Evolutionary conservation across 495 filamentous ascomycete species (phyloP).

Genomic region (Tuber calosporum): DNA sequence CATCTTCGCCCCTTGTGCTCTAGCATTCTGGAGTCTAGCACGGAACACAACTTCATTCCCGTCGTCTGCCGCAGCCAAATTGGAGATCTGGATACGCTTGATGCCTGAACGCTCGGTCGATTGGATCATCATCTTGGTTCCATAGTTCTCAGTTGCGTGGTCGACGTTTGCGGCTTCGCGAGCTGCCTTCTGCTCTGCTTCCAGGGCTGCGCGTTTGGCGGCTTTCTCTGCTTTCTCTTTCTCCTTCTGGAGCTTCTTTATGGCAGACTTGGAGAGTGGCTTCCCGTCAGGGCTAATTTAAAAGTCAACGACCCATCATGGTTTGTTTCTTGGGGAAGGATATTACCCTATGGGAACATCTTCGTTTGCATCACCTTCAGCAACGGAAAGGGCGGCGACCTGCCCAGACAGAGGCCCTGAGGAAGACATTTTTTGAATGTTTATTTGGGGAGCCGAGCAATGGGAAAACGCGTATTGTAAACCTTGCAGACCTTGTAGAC

Average conservation of each 20-base stretch:
- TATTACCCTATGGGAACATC: slow-evolving; percentile 20
- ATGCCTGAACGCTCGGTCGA: slow-evolving; percentile 36
- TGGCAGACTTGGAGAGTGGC: slow-evolving; percentile 33
- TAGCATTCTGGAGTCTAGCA: slow-evolving; percentile 76
- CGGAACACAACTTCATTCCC: slow-evolving; percentile 73
- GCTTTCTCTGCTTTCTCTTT: slow-evolving; percentile 38
- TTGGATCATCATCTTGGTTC: slow-evolving; percentile 35
- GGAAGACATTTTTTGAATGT: slow-evolving; percentile 25
- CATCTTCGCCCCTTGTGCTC: slow-evolving; percentile 85
- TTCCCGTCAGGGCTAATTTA: slow-evolving; percentile 33
- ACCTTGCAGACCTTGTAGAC: background rate
- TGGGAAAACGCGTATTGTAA: background rate
- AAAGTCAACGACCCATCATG: slow-evolving; percentile 10
- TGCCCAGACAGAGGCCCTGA: slow-evolving; percentile 16
- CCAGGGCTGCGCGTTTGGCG: slow-evolving; percentile 23
- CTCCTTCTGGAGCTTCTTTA: slow-evolving; percentile 40
- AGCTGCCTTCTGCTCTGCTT: slow-evolving; percentile 37
- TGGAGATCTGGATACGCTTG: slow-evolving; percentile 26
- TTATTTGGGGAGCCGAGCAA: background rate
- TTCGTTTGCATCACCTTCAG: slow-evolving; percentile 2
- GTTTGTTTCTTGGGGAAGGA: background rate
- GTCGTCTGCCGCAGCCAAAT: slow-evolving; percentile 26
- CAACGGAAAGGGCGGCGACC: slow-evolving; percentile 12
- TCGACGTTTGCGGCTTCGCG: slow-evolving; percentile 41
- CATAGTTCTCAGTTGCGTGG: slow-evolving; percentile 36